phyloP scores from a whole-genome alignment of 2,329 filamentous ascomycete genomes.

The Sarocladium oryzae region DNA sequence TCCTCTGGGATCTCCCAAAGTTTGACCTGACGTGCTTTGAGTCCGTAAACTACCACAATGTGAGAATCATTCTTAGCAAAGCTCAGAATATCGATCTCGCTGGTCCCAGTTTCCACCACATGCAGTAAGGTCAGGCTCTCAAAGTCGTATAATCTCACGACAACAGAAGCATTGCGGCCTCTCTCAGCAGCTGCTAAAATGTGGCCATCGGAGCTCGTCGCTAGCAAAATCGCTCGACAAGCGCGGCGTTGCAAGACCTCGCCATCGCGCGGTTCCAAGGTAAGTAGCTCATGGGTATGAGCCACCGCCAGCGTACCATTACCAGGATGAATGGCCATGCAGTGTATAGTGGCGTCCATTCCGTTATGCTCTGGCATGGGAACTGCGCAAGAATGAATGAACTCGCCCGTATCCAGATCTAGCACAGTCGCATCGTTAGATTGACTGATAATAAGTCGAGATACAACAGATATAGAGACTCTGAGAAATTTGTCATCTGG shows the following conservation, averaged over 20 bases:
- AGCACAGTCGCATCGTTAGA: neutral
- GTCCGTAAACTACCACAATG: neutral
- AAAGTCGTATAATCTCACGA: neutral
- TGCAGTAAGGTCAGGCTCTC: neutral
- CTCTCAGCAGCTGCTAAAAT: neutral
- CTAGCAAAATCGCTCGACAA: neutral
- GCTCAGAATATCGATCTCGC: neutral
- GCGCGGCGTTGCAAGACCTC: neutral
- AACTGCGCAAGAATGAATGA: neutral
- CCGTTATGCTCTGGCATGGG: neutral
- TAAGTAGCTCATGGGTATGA: neutral
- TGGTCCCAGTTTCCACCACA: neutral
- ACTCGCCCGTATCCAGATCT: neutral
- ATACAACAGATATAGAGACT: neutral
- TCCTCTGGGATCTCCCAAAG: neutral
- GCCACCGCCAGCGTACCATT: neutral
- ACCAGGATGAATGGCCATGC: neutral
- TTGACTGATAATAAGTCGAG: neutral
- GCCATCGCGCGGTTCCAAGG: neutral
- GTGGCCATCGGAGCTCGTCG: neutral
- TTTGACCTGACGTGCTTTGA: neutral
- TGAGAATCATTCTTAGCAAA: neutral
- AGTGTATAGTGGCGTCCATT: neutral
- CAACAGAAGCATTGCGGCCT: neutral
- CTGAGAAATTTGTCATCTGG: neutral